Base-by-base conservation (phyloP, 805 yeast genomes). In the Yamadazyma olivae region DNA sequence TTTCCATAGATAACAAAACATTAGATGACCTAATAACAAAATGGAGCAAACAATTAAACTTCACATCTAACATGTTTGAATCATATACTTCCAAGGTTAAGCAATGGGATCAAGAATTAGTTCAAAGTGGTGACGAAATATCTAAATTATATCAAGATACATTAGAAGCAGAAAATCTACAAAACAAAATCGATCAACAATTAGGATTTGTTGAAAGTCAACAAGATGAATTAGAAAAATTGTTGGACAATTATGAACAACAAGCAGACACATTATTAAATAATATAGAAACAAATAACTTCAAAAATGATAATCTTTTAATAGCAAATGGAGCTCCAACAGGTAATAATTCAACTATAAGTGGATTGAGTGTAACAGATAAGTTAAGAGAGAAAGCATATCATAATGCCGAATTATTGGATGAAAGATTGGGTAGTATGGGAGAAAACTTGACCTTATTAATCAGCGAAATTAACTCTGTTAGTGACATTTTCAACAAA, bases 321-420 rank as follows among this genome's bases (percentile, higher is more conserved):
- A 23, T 41, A 29, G 29, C 30, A 8, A 28, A 17, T 28, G 38
- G 38, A 12, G 33, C 33, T n/a, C 28, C 37, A 6, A n/a, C 46
- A 25, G 30, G 45, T 24, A 45, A 44, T 18, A 24, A 45, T 32
- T 25, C 33, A n/a, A 33, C 27, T 3, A 15, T 26, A 2, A 62
- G 57, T 20, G 70, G 64, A 1, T 66, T 76, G 14, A 60, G 73
- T 44, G 73, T 79, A 7, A 78, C 85, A 35, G 97, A 91, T 55
- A 85, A 83, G 56, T 85, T 88, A 54, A 79, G 99, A 55, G 91
- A 83, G 54, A 83, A 83, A 47, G 95, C 96, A 0, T 93, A 91
- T 57, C 79, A 75, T 44, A 75, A 89, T 21, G 97, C 98, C 0
- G 95, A 89, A 53, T 68, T 79, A 27, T 67, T 93, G 43, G 95